Base-by-base conservation (phyloP, 1,139 yeast species). In the Pichia sp. region DNA sequence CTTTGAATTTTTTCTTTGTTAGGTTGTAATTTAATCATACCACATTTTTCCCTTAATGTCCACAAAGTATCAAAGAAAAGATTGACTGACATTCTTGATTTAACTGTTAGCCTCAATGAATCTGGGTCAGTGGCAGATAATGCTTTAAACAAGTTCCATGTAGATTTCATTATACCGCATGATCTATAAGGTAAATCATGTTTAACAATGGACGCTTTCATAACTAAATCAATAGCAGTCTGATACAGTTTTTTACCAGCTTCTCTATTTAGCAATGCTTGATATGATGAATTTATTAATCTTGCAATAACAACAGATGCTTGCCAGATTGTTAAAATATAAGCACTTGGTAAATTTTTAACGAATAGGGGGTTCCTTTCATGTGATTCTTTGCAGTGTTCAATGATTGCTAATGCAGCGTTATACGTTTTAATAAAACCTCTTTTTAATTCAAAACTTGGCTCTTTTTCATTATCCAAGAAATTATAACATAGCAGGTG, bases 181-280 rank as follows among this genome's bases (percentile, higher is more conserved):
- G 95, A 86, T 52, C 97, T 74, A 63, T 85, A 87, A 1, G 97
- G 89, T 73, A 92, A 82, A 60, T 92, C 98, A 62, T 90, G 94
- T 57, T 87, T 87, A 55, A 87, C 69, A 36, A 90, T 83, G 0
- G 96, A 87, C 0, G 96, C 95, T 50, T 78, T 78, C 42, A 81
- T 77, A 1, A 92, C 80, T 40, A 86, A 66, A 25, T 76, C 73
- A 12, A 87, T 80, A 1, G 95, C 94, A 24, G 71, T 70, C 51
- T 78, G 77, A 58, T 85, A 92, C 31, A 82, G 73, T 46, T 75
- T 78, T 58, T 79, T 81, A 8, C 97, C 97, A 0, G 80, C 71
- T 1, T 76, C 79, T 34, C 79, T 66, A 61, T 90, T 96, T 24
- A 92, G 64, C 10, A 78, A 73, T 33, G 72, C 69, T 33, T 81